phyloP scores from a whole-genome alignment of 2,329 filamentous ascomycete species.

The Fusarium pilosicola region DNA sequence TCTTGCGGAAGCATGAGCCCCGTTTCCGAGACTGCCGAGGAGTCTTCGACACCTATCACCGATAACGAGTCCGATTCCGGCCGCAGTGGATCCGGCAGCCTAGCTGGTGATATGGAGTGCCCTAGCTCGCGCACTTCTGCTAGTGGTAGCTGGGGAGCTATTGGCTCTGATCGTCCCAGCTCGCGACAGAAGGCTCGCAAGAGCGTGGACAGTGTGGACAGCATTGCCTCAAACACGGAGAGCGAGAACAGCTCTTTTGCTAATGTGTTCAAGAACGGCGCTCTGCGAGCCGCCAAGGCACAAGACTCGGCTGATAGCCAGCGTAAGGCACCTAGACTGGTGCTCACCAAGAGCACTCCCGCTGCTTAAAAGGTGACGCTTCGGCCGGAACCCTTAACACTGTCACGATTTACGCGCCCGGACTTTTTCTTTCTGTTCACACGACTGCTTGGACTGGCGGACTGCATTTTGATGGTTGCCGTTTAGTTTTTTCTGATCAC shows the following conservation, averaged over 20 bases:
- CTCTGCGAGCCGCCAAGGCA: constrained; percentile 61
- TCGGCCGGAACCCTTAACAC: constrained; percentile 33
- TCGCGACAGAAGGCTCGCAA: constrained; percentile 72
- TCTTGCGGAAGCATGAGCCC: constrained; percentile 85
- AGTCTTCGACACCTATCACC: constrained; percentile 72
- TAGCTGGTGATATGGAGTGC: constrained; percentile 76
- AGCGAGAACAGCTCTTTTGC: constrained; percentile 70
- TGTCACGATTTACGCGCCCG: constrained; percentile 53
- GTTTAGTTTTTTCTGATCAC: constrained; percentile 41
- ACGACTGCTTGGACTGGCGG: constrained; percentile 51
- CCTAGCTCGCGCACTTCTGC: constrained; percentile 81
- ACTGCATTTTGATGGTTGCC: constrained; percentile 47
- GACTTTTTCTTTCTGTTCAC: constrained; percentile 49
- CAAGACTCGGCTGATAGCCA: constrained; percentile 68
- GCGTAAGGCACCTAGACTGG: constrained; percentile 86
- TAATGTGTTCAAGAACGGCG: constrained; percentile 71
- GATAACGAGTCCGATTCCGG: constrained; percentile 81
- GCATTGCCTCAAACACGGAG: constrained; percentile 59
- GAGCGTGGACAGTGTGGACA: constrained; percentile 73
- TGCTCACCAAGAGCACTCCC: constrained; percentile 72
- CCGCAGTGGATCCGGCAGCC: constrained; percentile 79
- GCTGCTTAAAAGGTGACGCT: constrained; percentile 41
- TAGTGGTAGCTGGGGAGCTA: constrained; percentile 79
- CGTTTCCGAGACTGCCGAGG: constrained; percentile 80
- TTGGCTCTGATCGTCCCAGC: constrained; percentile 85